Percentiles rank a stretch among this genome's conserved stretches.
Conservation (phyloP, 768 basidiomycete species). For the Pleurotus citrinopileatus region DNA sequence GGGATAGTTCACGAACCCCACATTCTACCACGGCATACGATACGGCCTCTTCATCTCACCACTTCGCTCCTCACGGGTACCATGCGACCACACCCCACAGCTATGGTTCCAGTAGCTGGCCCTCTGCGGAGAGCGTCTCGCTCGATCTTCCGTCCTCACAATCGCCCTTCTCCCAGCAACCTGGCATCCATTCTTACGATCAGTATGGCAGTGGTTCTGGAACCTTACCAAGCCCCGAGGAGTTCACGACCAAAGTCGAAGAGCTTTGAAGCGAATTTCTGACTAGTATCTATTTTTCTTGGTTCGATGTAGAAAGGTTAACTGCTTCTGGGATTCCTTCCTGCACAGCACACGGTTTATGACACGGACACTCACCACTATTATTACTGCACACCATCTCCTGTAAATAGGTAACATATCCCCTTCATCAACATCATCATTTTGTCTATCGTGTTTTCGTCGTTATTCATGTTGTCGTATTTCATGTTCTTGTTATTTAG, state of each 20-base stretch:
- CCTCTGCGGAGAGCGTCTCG: conserved; percentile 26
- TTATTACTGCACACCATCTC: too few relatives aligned
- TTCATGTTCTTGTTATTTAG: too few relatives aligned
- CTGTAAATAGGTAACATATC: too few relatives aligned
- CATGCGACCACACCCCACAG: conserved; percentile 25
- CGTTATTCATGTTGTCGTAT: too few relatives aligned
- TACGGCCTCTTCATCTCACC: conserved; percentile 12
- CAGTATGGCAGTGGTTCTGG: conserved; percentile 31
- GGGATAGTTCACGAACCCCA: conserved; percentile 29
- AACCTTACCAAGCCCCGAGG: conserved; percentile 39
- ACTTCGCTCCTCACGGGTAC: conserved; percentile 37
- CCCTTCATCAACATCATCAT: too few relatives aligned
- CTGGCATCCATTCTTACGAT: conserved; percentile 27
- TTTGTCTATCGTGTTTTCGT: too few relatives aligned
- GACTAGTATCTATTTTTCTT: conserved; percentile 4
- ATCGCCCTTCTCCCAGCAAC: conserved; percentile 22
- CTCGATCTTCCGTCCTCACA: conserved; percentile 35
- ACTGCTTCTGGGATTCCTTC: conserved; percentile 5
- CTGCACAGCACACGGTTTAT: not conserved
- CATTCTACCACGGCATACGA: conserved; percentile 25
- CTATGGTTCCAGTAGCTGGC: conserved; percentile 42
- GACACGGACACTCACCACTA: conserved; percentile 6
- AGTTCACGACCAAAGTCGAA: conserved; percentile 26
- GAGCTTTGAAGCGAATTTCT: conserved; percentile 4
- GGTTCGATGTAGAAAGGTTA: conserved; percentile 6